These are phyloP conservation scores for Candida dajiaensis DNA, from an alignment of 805 yeast species.

Conservation along the genomic window DNA sequence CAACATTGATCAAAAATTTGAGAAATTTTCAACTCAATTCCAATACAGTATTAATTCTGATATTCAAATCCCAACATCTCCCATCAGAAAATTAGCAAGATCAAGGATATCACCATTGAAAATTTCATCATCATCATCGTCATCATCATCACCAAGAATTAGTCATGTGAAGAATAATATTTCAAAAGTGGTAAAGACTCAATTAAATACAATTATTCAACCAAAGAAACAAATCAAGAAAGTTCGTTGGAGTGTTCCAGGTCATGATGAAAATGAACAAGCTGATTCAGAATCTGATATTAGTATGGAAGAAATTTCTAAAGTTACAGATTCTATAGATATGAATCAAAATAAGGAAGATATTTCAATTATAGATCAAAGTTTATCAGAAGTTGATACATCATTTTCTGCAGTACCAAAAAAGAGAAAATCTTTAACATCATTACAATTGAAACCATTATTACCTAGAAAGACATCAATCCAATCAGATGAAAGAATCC, in stretches of 20 bases:
- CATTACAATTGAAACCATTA: constrained; percentile 18
- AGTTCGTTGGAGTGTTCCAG: constrained; percentile 43
- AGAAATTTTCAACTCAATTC: constrained; percentile 24
- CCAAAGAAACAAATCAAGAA: constrained; percentile 28
- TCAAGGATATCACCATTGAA: constrained; percentile 18
- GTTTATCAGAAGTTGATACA: constrained; percentile 14
- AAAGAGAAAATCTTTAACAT: constrained; percentile 22
- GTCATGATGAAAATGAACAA: constrained; percentile 4
- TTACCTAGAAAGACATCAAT: neutral
- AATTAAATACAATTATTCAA: constrained; percentile 14
- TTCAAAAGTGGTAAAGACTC: constrained; percentile 12
- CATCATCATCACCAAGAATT: too few relatives aligned
- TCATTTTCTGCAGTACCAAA: constrained; percentile 9
- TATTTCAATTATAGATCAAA: constrained; percentile 11
- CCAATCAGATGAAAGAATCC: too few relatives aligned
- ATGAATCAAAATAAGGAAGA: constrained; percentile 9
- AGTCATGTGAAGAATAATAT: constrained; percentile 7
- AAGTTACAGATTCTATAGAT: constrained; percentile 16
- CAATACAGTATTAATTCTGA: constrained; percentile 19
- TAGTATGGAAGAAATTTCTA: constrained; percentile 22
- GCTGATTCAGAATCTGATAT: constrained; percentile 19
- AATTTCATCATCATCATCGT: constrained; percentile 16
- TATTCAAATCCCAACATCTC: constrained; percentile 21
- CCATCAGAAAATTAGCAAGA: constrained; percentile 19
- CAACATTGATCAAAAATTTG: constrained; percentile 31